Base-by-base conservation (phyloP, 2,329 filamentous ascomycete genomes). In the Arachnomyces sp. region DNA sequence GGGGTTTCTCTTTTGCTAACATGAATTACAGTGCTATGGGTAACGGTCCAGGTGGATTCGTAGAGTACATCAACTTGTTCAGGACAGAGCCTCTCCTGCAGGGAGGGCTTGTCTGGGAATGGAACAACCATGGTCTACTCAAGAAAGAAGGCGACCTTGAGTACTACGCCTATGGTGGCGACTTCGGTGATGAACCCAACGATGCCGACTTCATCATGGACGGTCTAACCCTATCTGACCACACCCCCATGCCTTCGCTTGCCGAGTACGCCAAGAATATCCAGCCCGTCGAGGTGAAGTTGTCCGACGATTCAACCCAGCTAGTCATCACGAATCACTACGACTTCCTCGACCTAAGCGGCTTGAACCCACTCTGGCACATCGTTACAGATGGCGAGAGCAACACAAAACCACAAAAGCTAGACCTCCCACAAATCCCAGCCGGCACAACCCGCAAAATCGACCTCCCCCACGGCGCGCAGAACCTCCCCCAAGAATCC, bases 31-130 rank as follows among this genome's bases (percentile, higher is more conserved):
- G 20, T 51, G 80, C 82, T 1, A 85, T 86, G 81, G 82, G 82
- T 5, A 86, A 84, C 49, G 82, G 81, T 0, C 82, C 82, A 0
- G 82, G 82, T 1, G 74, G 74, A 28, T 67, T 85, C 9, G 72
- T 81, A 44, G 81, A 84, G 44, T 86, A 86, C 44, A 67, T 81
- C 35, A 67, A 78, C 31, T 68, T 71, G 0, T 86, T 84, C 61
- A 71, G 74, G 25, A 67, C 68, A 17, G 65, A 82, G 43, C 72
- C 72, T 0, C 70, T 72, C 2, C 68, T 84, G 0, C 80, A 84
- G 51, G 81, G 81, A 8, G 81, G 81, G 0, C 79, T 73, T 45
- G 72, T 81, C 49, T 81, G 77, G 77, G 77, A 81, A 50, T 81
- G 77, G 77, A 73, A 72, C 0, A 80, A 79, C 58, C 76, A 79